Percentiles rank a stretch among this genome's conserved stretches.
Conservation (phyloP, 257 asterid species). For the Solanum chiquidenum region DNA sequence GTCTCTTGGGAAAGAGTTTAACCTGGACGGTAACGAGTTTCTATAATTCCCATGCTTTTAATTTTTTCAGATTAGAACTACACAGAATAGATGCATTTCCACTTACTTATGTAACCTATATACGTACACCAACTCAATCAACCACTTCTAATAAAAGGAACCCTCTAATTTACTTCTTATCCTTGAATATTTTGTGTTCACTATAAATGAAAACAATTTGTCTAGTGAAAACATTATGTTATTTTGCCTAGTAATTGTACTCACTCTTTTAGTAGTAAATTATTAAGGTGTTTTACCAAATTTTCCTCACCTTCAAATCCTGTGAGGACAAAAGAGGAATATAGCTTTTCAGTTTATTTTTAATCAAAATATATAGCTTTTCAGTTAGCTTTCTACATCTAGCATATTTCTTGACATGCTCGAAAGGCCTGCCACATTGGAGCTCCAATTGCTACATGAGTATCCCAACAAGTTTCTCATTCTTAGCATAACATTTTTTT, state of each 20-base stretch:
- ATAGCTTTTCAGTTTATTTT: not conserved
- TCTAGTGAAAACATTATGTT: not conserved
- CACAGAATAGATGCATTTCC: not conserved
- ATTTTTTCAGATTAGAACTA: not conserved
- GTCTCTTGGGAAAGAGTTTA: conserved; percentile 97
- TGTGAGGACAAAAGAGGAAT: not conserved
- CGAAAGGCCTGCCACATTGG: too few species aligned
- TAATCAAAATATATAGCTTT: not conserved
- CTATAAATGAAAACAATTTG: not conserved
- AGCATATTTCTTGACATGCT: not conserved
- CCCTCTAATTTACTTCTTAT: not conserved
- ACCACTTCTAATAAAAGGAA: not conserved
- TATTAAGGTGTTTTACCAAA: not conserved
- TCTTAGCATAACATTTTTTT: too few species aligned
- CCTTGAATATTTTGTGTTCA: not conserved
- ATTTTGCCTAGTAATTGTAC: not conserved
- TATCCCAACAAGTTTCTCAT: too few species aligned
- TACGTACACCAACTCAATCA: not conserved
- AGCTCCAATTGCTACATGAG: too few species aligned
- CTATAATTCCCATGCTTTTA: not conserved
- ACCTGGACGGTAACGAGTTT: conserved; percentile 62
- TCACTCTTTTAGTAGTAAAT: not conserved
- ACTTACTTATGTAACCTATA: not conserved
- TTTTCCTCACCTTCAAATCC: not conserved
- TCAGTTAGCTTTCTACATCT: not conserved